Percentiles rank a stretch among this genome's conserved stretches.
Conservation (phyloP, 768 basidiomycete species). For the Trametopsis cervina region DNA sequence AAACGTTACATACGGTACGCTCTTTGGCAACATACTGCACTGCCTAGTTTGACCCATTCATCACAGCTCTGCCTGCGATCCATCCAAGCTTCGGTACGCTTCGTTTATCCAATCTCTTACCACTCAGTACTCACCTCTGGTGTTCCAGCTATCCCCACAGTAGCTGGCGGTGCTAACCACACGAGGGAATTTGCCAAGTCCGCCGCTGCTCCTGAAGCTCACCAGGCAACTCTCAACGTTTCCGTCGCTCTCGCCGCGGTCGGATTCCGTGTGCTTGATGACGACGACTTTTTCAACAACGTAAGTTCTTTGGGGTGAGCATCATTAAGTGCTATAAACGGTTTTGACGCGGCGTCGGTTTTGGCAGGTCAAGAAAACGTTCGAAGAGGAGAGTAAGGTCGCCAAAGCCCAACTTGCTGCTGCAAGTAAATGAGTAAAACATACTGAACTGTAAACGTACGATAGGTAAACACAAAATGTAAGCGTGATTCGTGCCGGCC, state of each 20-base stretch:
- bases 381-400: constrained; percentile 33
- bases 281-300: constrained; percentile 54
- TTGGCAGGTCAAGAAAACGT: constrained; percentile 40
- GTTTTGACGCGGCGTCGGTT: background rate
- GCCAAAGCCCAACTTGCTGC: background rate
- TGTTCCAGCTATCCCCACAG: constrained; percentile 66
- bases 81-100: constrained; percentile 64
- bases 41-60: background rate
- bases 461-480: too few relatives aligned
- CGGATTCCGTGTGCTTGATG: constrained; percentile 60
- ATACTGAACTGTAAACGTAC: too few relatives aligned
- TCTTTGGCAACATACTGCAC: background rate
- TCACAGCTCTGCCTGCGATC: constrained; percentile 39
- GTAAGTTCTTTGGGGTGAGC: constrained; percentile 27
- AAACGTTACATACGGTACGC: constrained; percentile 66
- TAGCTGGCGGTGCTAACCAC: constrained; percentile 68
- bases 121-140: too few relatives aligned
- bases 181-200: constrained; percentile 59
- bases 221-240: constrained; percentile 59
- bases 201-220: constrained; percentile 54
- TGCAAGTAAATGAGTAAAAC: background rate
- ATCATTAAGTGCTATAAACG: background rate
- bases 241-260: constrained; percentile 67
- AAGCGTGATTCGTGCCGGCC: too few relatives aligned
- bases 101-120: background rate